These are phyloP conservation scores for Halophytophthora polymorphica DNA, from an alignment of 352 stramenopile genomes.

Conservation along the genomic window DNA sequence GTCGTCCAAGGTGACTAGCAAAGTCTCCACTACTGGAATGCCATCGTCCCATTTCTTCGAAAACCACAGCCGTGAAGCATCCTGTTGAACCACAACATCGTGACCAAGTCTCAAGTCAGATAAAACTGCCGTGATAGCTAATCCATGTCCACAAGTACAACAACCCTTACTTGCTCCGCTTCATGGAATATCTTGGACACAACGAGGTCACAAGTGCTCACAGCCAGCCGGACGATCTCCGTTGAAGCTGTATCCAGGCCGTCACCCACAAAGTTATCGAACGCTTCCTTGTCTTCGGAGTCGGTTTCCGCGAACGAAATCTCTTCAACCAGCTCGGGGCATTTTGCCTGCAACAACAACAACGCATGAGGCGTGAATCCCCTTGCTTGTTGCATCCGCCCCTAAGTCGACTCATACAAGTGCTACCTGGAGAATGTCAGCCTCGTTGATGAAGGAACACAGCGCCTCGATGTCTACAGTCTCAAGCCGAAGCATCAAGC, in stretches of 20 bases:
- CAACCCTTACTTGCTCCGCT: conserved; percentile 53
- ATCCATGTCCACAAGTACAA: background rate
- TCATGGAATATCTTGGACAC: conserved; percentile 80
- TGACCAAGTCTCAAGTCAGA: background rate
- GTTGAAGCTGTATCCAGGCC: conserved; percentile 71
- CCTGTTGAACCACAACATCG: conserved; percentile 21
- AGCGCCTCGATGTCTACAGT: conserved; percentile 66
- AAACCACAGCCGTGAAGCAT: conserved; percentile 72
- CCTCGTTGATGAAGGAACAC: conserved; percentile 87
- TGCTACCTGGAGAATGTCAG: conserved; percentile 72
- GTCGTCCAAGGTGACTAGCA: conserved; percentile 76
- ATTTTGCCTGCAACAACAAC: conserved; percentile 51
- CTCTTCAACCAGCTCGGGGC: conserved; percentile 74
- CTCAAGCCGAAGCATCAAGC: conserved; percentile 37
- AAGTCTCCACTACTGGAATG: conserved; percentile 64
- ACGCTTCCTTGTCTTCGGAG: conserved; percentile 70
- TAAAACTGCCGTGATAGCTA: background rate
- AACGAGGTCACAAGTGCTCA: conserved; percentile 58
- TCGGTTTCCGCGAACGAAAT: conserved; percentile 78
- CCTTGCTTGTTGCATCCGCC: background rate
- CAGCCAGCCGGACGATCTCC: conserved; percentile 75
- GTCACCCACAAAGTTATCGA: conserved; percentile 76
- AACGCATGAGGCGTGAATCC: conserved; percentile 3
- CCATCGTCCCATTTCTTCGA: conserved; percentile 84
- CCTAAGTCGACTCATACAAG: background rate